Conservation (phyloP, 2,329 filamentous ascomycete species). For the Fusarium sp. region DNA sequence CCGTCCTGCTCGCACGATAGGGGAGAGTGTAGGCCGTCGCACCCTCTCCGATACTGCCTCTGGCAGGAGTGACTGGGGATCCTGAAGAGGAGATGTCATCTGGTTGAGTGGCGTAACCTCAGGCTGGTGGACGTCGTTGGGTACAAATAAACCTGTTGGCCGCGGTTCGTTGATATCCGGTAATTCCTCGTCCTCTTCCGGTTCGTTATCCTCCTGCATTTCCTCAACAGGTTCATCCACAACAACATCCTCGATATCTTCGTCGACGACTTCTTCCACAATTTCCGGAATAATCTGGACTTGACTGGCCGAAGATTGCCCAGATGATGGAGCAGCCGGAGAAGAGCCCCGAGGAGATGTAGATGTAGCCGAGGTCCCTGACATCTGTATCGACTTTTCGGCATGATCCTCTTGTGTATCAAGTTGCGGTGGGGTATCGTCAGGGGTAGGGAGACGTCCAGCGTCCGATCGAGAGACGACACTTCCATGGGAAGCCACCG, state of each 20-base stretch:
- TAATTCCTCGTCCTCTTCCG: conserved; percentile 16
- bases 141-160: conserved; percentile 18
- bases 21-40: conserved; percentile 62
- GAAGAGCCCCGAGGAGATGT: conserved; percentile 19
- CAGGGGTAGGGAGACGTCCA: conserved; percentile 64
- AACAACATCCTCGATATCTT: conserved; percentile 27
- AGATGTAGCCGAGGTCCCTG: conserved; percentile 18
- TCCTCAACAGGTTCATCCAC: conserved; percentile 26
- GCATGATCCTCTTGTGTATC: conserved; percentile 37
- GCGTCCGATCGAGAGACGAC: conserved; percentile 53
- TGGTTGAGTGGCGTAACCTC: conserved; percentile 54
- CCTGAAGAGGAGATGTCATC: conserved; percentile 53
- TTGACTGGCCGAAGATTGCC: conserved; percentile 3
- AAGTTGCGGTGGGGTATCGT: conserved; percentile 61
- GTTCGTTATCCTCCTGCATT: conserved; percentile 18
- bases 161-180: conserved; percentile 22
- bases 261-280: conserved; percentile 33
- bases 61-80: conserved; percentile 47
- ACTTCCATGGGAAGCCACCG: conserved; percentile 46
- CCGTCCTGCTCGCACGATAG: conserved; percentile 68
- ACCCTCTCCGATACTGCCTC: conserved; percentile 47
- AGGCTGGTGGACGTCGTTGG: conserved; percentile 24
- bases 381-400: conserved; percentile 33
- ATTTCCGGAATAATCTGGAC: conserved; percentile 12
- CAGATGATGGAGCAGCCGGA: conserved; percentile 3